Base-by-base conservation (phyloP, 495 filamentous ascomycete genomes). In the Astrocystis sublimbata region DNA sequence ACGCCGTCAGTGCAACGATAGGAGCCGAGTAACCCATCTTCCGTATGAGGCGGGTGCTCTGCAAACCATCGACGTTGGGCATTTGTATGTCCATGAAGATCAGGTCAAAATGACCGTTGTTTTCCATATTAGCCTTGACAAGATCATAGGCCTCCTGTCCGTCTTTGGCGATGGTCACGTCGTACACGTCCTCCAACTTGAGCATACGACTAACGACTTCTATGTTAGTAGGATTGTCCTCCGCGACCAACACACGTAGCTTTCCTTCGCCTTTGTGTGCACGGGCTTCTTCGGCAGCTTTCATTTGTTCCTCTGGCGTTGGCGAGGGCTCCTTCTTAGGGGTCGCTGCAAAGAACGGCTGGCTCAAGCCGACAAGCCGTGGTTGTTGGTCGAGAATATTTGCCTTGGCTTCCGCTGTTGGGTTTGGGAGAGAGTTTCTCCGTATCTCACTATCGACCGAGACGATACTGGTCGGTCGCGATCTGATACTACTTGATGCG, bases 11-110 rank as follows among this genome's bases (percentile, higher is more conserved):
- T 3, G 93, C 93, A 10, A 97, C 92, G 64, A 97, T 97, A 6
- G 93, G 93, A 5, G 89, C 89, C 21, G 83, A 86, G 71, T 93
- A 97, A 12, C 93, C 93, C 78, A 93, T 88, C 64, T 91, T 78
- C 5, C 93, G 85, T 61, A 96, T 96, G 15, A 94, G 80, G n/a
- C 89, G 82, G 0, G 93, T 96, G 47, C 88, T 92, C 71, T 96
- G 85, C 24, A 96, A 81, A 4, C 93, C 93, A 63, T 96, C 92
- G 9, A 97, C 82, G 68, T 93, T 93, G 17, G 93, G 93, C 93
- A 97, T 97, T 80, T 93, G 80, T 46, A 96, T 90, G 72, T 96
- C 92, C 92, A 96, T 96, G 71, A 96, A 93, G 46, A 96, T 94
- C 13, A 96, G 76, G 64, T 93, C 87, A 70, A 92, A 96, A 28